Conservation (phyloP, 495 filamentous ascomycete species). For the Trichocladium antarcticum region DNA sequence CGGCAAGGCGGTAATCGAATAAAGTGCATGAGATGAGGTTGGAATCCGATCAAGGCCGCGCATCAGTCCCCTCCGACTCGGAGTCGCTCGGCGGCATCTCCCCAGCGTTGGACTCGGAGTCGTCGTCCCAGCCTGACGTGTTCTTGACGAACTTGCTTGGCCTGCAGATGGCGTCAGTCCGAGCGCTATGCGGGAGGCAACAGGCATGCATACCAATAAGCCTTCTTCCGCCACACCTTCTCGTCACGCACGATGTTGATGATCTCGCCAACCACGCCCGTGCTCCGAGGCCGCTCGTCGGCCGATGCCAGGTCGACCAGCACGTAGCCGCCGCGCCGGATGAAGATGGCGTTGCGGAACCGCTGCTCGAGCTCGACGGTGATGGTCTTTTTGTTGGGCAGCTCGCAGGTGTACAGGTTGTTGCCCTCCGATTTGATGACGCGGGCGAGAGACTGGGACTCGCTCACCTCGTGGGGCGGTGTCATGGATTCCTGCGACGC, state of each 20-base stretch:
- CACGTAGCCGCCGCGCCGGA: slow-evolving; percentile 77
- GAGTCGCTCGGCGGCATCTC: slow-evolving; percentile 71
- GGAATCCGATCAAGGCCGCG: neutral
- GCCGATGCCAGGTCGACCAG: slow-evolving; percentile 58
- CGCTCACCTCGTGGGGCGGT: slow-evolving; percentile 55
- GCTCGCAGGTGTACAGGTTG: slow-evolving; percentile 65
- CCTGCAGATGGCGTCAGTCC: slow-evolving; percentile 41
- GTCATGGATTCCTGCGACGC: slow-evolving; percentile 63
- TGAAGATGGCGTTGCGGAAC: slow-evolving; percentile 86
- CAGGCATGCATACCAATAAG: slow-evolving; percentile 59
- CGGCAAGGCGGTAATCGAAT: slow-evolving; percentile 12
- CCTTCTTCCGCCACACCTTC: slow-evolving; percentile 77
- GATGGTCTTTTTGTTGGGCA: slow-evolving; percentile 44
- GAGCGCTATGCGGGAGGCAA: neutral
- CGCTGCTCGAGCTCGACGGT: slow-evolving; percentile 68
- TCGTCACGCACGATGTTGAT: slow-evolving; percentile 87
- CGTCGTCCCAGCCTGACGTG: slow-evolving; percentile 48
- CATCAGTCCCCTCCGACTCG: slow-evolving; percentile 47
- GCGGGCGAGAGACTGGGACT: slow-evolving; percentile 57
- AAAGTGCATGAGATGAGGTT: neutral
- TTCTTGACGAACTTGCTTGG: slow-evolving; percentile 68
- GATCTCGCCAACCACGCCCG: slow-evolving; percentile 79
- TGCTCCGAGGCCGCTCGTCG: slow-evolving; percentile 55
- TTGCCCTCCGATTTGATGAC: slow-evolving; percentile 77
- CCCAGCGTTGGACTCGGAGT: slow-evolving; percentile 67